These are phyloP conservation scores for Boletus rex-veris DNA, from an alignment of 768 basidiomycete species.

Conservation along the genomic window DNA sequence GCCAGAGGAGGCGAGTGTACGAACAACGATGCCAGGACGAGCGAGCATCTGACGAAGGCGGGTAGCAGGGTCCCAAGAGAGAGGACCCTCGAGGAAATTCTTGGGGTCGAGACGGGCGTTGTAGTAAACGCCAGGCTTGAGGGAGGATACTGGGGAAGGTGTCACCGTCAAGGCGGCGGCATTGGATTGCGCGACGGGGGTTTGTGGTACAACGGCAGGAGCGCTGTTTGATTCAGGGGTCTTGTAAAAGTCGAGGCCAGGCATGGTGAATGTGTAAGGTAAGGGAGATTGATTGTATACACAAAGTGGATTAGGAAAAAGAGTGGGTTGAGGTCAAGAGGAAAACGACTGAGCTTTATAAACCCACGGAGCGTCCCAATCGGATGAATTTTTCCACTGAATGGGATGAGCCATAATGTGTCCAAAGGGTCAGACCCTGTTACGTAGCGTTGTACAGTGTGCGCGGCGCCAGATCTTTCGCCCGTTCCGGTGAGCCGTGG, in stretches of 20 bases:
- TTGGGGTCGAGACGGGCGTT: slow-evolving; percentile 67
- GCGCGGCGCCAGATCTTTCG: slow-evolving; percentile 7
- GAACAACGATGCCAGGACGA: slow-evolving; percentile 72
- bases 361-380: slow-evolving; percentile 4
- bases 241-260: slow-evolving; percentile 34
- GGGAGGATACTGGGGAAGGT: slow-evolving; percentile 8
- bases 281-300: slow-evolving; percentile 12
- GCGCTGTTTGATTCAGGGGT: slow-evolving; percentile 2
- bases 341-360: slow-evolving; percentile 20
- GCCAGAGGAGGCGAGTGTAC: slow-evolving; percentile 18
- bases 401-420: slow-evolving; percentile 8
- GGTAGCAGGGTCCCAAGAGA: slow-evolving; percentile 66
- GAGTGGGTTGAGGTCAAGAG: not conserved
- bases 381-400: slow-evolving; percentile 13
- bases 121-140: slow-evolving; percentile 43
- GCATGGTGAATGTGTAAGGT: slow-evolving; percentile 24
- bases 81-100: slow-evolving; percentile 65
- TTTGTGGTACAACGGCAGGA: not conserved
- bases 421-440: slow-evolving; percentile 21
- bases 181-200: slow-evolving; percentile 3
- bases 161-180: not conserved
- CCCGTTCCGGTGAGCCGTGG: slow-evolving; percentile 7
- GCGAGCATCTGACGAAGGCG: slow-evolving; percentile 67
- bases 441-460: slow-evolving; percentile 21
- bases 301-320: slow-evolving; percentile 20